Evolutionary conservation across 257 asterid genomes (phyloP).

Genomic region (Lavandula angustifolia): DNA sequence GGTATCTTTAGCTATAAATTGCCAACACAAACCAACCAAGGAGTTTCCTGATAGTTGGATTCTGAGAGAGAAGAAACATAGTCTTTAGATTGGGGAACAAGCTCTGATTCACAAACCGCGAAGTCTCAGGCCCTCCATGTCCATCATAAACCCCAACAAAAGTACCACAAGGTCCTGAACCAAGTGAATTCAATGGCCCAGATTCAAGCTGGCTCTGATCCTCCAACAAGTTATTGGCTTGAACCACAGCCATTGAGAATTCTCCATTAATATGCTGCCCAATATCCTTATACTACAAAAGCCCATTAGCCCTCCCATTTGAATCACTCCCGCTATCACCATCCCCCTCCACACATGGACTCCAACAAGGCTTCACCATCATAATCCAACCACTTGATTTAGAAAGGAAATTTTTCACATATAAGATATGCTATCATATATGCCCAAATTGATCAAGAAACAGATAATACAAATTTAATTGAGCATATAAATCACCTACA

Average conservation of each 20-base stretch:
- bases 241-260: conserved; percentile 89
- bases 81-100: conserved; percentile 79
- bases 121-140: conserved; percentile 97
- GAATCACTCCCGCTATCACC: conserved; percentile 44
- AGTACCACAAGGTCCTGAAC: conserved; percentile 82
- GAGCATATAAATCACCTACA: conserved; percentile 5
- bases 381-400: conserved; percentile 30
- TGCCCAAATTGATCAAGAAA: conserved; percentile 29
- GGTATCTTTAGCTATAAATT: too few relatives aligned
- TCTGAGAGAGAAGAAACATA: conserved; percentile 41
- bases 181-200: conserved; percentile 67
- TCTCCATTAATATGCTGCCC: conserved; percentile 79
- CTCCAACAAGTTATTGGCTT: conserved; percentile 84
- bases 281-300: conserved; percentile 84
- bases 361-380: conserved; percentile 93
- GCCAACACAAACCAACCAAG: conserved; percentile 11
- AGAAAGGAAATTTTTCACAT: conserved; percentile 16
- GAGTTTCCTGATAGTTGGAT: conserved; percentile 6
- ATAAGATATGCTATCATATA: conserved; percentile 44
- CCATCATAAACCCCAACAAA: conserved; percentile 94
- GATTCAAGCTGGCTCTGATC: conserved; percentile 95
- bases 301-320: conserved; percentile 59
- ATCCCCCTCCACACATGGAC: conserved; percentile 70
- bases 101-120: conserved; percentile 70
- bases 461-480: conserved; percentile 16